Conservation (phyloP, 805 yeast genomes). For the Starmerella khaoyaiensis region DNA sequence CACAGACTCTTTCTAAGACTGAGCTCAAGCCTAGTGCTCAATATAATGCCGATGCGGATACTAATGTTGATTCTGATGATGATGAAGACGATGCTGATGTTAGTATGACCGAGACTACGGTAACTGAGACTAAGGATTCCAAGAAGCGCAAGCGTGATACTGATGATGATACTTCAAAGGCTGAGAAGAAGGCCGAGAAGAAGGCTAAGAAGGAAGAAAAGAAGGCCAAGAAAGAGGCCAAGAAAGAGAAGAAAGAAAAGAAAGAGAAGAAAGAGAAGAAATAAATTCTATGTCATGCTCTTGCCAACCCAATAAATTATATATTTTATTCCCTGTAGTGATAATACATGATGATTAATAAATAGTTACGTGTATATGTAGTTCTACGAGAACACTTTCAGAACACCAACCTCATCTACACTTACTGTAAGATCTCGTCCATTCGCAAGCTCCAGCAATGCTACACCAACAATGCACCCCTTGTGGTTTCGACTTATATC, state of each 20-base stretch:
- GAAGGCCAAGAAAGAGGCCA: conserved; percentile 18
- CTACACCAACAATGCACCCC: conserved; percentile 32
- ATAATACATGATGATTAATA: not conserved
- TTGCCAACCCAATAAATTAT: not conserved
- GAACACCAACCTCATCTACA: conserved; percentile 53
- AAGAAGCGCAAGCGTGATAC: conserved; percentile 20
- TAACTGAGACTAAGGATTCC: conserved; percentile 8
- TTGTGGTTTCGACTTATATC: conserved; percentile 36
- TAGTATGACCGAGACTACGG: conserved; percentile 17
- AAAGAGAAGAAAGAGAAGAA: conserved; percentile 18
- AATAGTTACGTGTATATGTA: not conserved
- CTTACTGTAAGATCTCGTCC: conserved; percentile 43
- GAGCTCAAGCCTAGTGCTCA: conserved; percentile 74
- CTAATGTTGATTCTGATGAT: conserved; percentile 41
- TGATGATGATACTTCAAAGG: conserved; percentile 16
- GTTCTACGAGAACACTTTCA: conserved; percentile 36
- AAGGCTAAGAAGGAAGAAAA: conserved; percentile 18
- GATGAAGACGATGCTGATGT: conserved; percentile 21
- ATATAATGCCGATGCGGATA: conserved; percentile 92
- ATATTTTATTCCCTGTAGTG: too few species aligned
- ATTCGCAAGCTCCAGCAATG: conserved; percentile 30
- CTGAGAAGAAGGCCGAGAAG: conserved; percentile 16
- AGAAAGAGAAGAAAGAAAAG: conserved; percentile 16
- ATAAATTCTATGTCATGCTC: not conserved
- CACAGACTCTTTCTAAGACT: conserved; percentile 66